Percentiles rank a stretch among this genome's conserved stretches.
phyloP scores from a whole-genome alignment of 176 grass and related monocot genomes.

The Oryza rufipogon region DNA sequence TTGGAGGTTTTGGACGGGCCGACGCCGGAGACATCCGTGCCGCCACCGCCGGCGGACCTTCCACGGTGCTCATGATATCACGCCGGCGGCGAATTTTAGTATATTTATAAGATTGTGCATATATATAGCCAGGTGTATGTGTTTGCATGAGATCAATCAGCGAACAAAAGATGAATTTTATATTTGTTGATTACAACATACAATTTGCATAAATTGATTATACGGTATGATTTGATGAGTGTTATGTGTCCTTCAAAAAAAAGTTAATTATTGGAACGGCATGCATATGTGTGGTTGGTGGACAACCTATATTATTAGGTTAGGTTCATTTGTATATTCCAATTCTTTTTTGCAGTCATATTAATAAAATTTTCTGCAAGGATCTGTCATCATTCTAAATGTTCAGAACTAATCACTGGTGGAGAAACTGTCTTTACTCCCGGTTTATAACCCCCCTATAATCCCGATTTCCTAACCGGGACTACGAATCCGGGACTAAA shows the following conservation, averaged over 20 bases:
- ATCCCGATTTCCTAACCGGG: no score
- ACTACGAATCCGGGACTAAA: no score
- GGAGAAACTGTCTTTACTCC: no score
- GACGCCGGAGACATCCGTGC: constrained; percentile 33
- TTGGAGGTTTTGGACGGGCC: constrained; percentile 40
- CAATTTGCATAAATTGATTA: not conserved
- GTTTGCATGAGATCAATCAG: no score
- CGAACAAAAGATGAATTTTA: not conserved
- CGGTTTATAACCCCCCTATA: no score
- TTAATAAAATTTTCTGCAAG: no score
- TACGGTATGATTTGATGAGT: not conserved
- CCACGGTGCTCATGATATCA: constrained; percentile 4
- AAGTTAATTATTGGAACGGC: not conserved
- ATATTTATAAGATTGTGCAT: not conserved
- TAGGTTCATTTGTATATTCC: no score
- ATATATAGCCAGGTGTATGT: not conserved
- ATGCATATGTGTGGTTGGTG: not conserved
- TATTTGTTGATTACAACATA: not conserved
- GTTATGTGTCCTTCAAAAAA: not conserved
- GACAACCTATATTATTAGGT: no score
- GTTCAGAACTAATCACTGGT: no score
- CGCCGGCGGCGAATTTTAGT: not conserved
- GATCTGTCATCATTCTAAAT: no score
- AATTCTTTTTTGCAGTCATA: no score
- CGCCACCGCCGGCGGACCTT: constrained; percentile 27